Evolutionary conservation across 2,329 filamentous ascomycete genomes (phyloP).

Genomic region (Alternaria hordeiaustralica): DNA sequence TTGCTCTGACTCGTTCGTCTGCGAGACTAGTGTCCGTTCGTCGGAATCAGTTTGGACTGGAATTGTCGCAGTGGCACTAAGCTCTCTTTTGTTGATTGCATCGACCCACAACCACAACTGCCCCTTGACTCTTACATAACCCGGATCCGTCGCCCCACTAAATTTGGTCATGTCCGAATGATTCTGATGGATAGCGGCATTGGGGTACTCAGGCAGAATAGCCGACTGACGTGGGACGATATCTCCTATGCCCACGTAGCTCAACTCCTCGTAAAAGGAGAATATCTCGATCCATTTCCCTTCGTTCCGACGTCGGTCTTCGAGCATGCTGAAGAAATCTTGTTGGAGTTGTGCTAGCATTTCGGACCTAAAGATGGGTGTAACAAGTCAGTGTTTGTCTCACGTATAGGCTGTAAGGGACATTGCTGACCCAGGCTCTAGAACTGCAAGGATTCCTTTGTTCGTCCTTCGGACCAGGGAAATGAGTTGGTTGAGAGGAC

Average conservation of each 20-base stretch:
- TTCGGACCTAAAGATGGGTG: background rate
- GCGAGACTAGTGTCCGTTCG: no score
- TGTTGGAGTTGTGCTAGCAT: background rate
- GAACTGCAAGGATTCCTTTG: fast-evolving
- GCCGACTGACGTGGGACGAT: background rate
- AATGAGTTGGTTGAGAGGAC: fast-evolving
- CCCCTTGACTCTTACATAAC: background rate
- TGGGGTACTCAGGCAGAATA: fast-evolving
- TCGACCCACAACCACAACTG: background rate
- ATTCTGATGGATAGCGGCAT: background rate
- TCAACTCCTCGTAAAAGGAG: background rate
- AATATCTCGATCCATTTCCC: background rate
- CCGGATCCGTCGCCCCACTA: background rate
- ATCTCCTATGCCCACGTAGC: background rate
- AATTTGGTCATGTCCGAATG: background rate
- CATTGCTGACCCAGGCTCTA: no score
- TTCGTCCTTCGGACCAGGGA: fast-evolving
- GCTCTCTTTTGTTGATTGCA: no score
- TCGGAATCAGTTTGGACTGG: no score
- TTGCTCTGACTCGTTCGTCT: no score
- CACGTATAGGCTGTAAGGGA: fast-evolving
- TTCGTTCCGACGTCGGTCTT: background rate
- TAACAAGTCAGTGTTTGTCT: no score
- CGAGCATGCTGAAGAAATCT: background rate
- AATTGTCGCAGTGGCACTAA: no score